A percentile compares a stretch with the other conserved stretches of the same genome.
Evolutionary conservation across 1,139 yeast genomes (phyloP).

Genomic region (Kodamaea derodonti): DNA sequence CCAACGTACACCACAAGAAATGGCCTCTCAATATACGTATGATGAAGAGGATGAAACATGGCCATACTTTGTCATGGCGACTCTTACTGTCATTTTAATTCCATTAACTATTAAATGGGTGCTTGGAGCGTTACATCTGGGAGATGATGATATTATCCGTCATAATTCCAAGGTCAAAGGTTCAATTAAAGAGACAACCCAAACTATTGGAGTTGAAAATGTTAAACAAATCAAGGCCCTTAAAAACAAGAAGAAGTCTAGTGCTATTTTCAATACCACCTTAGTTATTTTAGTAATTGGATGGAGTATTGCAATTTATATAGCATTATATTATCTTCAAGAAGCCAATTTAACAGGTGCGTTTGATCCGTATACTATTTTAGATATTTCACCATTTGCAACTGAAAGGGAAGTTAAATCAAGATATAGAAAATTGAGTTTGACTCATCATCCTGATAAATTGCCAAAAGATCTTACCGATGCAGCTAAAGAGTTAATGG

Average conservation of each 20-base stretch:
- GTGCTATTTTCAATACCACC: slow-evolving; percentile 42
- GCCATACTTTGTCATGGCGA: slow-evolving; percentile 88
- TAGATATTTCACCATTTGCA: slow-evolving; percentile 70
- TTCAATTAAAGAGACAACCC: slow-evolving; percentile 26
- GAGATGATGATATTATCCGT: slow-evolving; percentile 18
- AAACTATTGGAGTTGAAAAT: slow-evolving; percentile 39
- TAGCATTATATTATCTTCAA: slow-evolving; percentile 48
- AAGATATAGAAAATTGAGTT: slow-evolving; percentile 79
- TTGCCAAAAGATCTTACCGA: slow-evolving; percentile 61
- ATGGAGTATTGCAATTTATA: slow-evolving; percentile 57
- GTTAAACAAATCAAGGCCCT: slow-evolving; percentile 37
- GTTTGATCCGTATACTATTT: slow-evolving; percentile 88
- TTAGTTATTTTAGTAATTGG: slow-evolving; percentile 53
- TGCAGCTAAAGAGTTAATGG: slow-evolving; percentile 55
- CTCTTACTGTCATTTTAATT: slow-evolving; percentile 55
- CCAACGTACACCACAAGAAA: too few relatives aligned
- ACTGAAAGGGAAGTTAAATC: slow-evolving; percentile 74
- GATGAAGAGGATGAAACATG: slow-evolving; percentile 93
- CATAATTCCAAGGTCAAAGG: slow-evolving; percentile 28
- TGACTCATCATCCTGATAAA: slow-evolving; percentile 93
- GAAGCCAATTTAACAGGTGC: slow-evolving; percentile 42
- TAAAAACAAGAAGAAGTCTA: slow-evolving; percentile 34
- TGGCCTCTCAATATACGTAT: slow-evolving; percentile 59
- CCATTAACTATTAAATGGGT: slow-evolving; percentile 62
- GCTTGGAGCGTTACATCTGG: slow-evolving; percentile 18